Evolutionary conservation across 2,329 filamentous ascomycete species (phyloP), one percentile per base, ranked within the genome.

Genomic region (Claviceps quebecensis): DNA sequence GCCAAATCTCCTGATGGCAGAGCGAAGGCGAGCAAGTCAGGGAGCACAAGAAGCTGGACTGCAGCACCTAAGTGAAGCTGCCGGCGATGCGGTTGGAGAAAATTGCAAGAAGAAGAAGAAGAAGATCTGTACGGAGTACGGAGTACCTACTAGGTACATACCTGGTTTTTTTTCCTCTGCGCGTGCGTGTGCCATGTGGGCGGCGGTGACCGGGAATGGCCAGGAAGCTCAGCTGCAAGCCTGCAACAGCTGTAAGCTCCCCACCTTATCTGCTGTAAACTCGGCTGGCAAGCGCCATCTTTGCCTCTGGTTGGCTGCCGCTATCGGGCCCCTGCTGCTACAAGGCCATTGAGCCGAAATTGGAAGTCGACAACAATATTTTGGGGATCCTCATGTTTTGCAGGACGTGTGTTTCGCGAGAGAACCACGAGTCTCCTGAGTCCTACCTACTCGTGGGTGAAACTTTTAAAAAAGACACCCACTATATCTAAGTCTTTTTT

Each of bases 311-410:
- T 41, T 49, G 47, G 46, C 47, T 39, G 38, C 38, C n/a, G 6
- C 22, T 5, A n/a, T 13, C 7, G 26, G 7, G 19, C 47, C 50
- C 50, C 47, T 52, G 53, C 50, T 51, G 51, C 51, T 51, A 45
- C 19, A 19, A 19, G 50, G 53, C 51, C 45, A 53, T 45, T n/a
- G 40, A 49, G 34, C 48, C 52, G 48, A 53, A 39, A 53, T 53
- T 53, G 45, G 36, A 47, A 34, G 22, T 13, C n/a, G 16, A 29
- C 14, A 16, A 9, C 17, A 5, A n/a, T 14, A 14, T 14, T n/a
- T n/a, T 16, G 14, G 14, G 37, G 37, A n/a, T 5, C n/a, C 14
- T n/a, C 37, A 16, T 39, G 11, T 16, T 8, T 29, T 6, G 26
- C 26, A 26, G 26, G 26, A 29, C 26, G 26, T 29, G 26, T 29